Conservation (phyloP, 768 basidiomycete genomes). For the Cyclocybe aegerita region DNA sequence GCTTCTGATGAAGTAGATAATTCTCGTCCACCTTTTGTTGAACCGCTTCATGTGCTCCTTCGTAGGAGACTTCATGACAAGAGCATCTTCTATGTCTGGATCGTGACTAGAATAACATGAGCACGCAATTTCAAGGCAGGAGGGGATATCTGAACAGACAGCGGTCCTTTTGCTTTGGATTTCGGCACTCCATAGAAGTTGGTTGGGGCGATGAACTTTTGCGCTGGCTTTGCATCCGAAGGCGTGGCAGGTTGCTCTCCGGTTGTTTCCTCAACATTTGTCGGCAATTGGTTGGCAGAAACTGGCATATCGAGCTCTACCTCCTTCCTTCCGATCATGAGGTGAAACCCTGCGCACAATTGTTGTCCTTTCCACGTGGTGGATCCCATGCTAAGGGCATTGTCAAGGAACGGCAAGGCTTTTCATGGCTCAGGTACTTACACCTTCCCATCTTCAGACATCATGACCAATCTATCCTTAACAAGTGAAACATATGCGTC, state of each 20-base stretch:
- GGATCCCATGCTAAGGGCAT: constrained; percentile 51
- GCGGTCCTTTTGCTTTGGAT: constrained; percentile 37
- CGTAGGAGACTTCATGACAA: constrained; percentile 83
- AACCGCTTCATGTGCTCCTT: constrained; percentile 62
- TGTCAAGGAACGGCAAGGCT: background rate
- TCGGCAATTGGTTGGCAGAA: constrained; percentile 50
- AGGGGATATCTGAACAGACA: constrained; percentile 39
- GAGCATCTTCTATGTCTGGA: constrained; percentile 69
- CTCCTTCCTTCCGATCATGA: constrained; percentile 57
- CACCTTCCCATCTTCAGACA: constrained; percentile 73
- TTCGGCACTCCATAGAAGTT: constrained; percentile 59
- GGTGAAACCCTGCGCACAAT: constrained; percentile 44
- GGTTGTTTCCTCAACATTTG: background rate
- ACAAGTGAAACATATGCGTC: constrained; percentile 61
- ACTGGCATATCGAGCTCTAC: constrained; percentile 59
- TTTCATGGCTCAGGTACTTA: constrained; percentile 29
- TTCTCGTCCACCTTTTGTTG: constrained; percentile 62
- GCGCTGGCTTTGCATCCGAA: constrained; percentile 16
- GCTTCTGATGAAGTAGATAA: constrained; percentile 1
- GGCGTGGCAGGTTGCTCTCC: background rate
- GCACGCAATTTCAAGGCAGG: background rate
- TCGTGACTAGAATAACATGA: constrained; percentile 57
- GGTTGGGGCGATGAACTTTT: constrained; percentile 47
- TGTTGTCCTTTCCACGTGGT: constrained; percentile 58
- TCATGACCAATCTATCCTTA: constrained; percentile 53